Evolutionary conservation across 805 yeast genomes (phyloP).

Genomic region (Starmerella asiatica): DNA sequence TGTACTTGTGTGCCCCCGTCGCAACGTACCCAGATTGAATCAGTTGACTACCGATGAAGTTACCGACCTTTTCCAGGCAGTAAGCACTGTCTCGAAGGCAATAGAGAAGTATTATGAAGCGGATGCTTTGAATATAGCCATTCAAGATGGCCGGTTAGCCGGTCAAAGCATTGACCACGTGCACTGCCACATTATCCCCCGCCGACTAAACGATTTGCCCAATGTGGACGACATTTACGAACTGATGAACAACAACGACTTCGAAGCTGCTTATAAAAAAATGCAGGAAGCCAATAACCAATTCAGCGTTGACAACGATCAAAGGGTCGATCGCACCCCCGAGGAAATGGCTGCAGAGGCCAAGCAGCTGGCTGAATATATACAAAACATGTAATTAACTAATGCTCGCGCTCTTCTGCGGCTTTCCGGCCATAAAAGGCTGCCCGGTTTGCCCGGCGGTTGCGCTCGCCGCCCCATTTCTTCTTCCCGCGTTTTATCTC

Average conservation of each 20-base stretch:
- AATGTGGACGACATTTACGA: constrained; percentile 68
- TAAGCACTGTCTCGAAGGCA: constrained; percentile 58
- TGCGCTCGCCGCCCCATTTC: constrained; percentile 78
- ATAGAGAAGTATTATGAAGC: constrained; percentile 58
- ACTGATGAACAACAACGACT: constrained; percentile 44
- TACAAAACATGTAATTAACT: constrained; percentile 5
- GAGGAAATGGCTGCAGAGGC: constrained; percentile 70
- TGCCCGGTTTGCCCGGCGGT: constrained; percentile 52
- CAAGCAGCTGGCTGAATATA: constrained; percentile 29
- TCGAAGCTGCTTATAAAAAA: constrained; percentile 31
- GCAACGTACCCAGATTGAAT: constrained; percentile 50
- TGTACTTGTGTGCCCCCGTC: constrained; percentile 71
- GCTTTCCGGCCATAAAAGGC: constrained; percentile 24
- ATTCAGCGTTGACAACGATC: constrained; percentile 33
- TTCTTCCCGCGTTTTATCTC: constrained; percentile 59
- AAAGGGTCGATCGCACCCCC: constrained; percentile 42
- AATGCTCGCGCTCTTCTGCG: constrained; percentile 22
- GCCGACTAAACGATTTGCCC: constrained; percentile 40
- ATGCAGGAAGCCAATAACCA: constrained; percentile 24
- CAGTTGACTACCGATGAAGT: constrained; percentile 60
- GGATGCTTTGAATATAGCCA: constrained; percentile 74
- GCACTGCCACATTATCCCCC: constrained; percentile 87
- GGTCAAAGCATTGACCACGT: constrained; percentile 95
- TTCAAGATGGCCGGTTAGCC: constrained; percentile 92
- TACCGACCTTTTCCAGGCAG: constrained; percentile 60